Conservation (phyloP, 306 rosid species). For the Geum urbanum region DNA sequence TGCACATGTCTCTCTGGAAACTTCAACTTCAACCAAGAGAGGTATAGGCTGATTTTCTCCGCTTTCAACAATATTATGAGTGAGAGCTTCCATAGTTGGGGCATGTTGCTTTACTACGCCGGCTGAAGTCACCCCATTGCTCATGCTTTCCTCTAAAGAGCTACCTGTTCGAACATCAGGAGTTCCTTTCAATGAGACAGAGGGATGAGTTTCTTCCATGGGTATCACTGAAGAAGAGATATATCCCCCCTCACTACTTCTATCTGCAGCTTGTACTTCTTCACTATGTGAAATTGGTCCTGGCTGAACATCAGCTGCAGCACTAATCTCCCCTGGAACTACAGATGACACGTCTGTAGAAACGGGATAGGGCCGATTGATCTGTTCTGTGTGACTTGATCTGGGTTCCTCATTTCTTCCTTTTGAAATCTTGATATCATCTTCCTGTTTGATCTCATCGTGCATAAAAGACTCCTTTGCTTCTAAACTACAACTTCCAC, state of each 20-base stretch:
- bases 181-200: constrained; percentile 33
- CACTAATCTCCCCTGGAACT: constrained; percentile 24
- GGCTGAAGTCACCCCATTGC: constrained; percentile 26
- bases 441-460: constrained; percentile 14
- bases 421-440: constrained; percentile 21
- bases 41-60: constrained; percentile 27
- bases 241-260: constrained; percentile 6
- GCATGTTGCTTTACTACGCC: constrained; percentile 27
- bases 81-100: constrained; percentile 28
- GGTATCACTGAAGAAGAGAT: constrained; percentile 13
- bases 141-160: constrained; percentile 22
- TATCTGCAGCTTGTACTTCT: constrained; percentile 18
- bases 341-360: constrained; percentile 22
- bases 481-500: constrained; percentile 26
- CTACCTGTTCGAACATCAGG: constrained; percentile 31
- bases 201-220: constrained; percentile 30
- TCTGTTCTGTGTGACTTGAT: not conserved
- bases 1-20: constrained; percentile 32
- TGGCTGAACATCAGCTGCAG: constrained; percentile 13
- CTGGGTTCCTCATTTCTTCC: constrained; percentile 22
- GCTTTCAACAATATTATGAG: constrained; percentile 24
- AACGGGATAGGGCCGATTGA: constrained; percentile 13
- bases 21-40: constrained; percentile 24
- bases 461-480: constrained; percentile 26
- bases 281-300: constrained; percentile 4